Percentiles rank a stretch among this genome's conserved stretches.
These are phyloP conservation scores for Gentiana macrophylla DNA, from an alignment of 257 asterid genomes.

Conservation along the genomic window DNA sequence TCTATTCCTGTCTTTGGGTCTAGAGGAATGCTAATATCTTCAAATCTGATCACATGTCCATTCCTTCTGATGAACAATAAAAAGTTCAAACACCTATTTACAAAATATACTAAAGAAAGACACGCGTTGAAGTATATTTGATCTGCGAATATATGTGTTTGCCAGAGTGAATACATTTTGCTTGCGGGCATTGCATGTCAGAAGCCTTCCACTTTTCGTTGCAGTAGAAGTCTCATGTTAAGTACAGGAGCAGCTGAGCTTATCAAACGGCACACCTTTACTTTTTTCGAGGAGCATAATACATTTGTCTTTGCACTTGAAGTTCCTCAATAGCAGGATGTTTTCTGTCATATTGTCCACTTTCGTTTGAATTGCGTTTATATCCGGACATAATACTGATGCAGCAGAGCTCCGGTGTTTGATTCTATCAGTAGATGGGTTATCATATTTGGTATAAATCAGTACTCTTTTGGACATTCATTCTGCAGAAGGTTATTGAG, in stretches of 20 bases:
- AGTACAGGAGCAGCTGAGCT: slow-evolving; percentile 15
- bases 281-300: slow-evolving; percentile 11
- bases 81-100: too few species aligned
- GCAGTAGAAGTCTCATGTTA: neutral
- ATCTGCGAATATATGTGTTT: too few species aligned
- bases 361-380: slow-evolving; percentile 18
- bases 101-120: too few species aligned
- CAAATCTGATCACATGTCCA: too few species aligned
- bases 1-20: too few species aligned
- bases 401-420: slow-evolving; percentile 49
- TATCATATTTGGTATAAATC: slow-evolving; percentile 45
- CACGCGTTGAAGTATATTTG: too few species aligned
- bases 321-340: slow-evolving; percentile 25
- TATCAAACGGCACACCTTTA: slow-evolving; percentile 18
- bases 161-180: too few species aligned
- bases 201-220: too few species aligned
- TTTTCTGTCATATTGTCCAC: slow-evolving; percentile 22
- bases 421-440: slow-evolving; percentile 38
- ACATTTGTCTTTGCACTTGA: slow-evolving; percentile 10
- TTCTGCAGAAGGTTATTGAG: slow-evolving; percentile 76
- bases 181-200: too few species aligned
- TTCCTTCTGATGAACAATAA: too few species aligned
- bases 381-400: slow-evolving; percentile 32
- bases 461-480: slow-evolving; percentile 59
- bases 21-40: too few species aligned